Percentiles rank a stretch among this genome's conserved stretches.
Conservation (phyloP, 148 eudicot species). For the Heliamphora exappendiculata region DNA sequence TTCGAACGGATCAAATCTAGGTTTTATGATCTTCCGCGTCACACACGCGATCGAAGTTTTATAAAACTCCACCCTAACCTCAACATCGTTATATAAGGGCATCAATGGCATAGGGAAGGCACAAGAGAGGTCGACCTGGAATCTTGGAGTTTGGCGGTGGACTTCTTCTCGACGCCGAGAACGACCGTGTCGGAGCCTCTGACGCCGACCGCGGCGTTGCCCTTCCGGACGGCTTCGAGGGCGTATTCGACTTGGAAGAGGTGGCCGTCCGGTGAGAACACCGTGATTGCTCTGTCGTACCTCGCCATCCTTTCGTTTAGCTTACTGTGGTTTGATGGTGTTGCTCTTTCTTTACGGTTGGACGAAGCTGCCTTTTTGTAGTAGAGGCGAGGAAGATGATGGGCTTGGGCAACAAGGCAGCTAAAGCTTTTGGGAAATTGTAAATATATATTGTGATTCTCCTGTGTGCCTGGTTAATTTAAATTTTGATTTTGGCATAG, state of each 20-base stretch:
- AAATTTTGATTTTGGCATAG: no score
- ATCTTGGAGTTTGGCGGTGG: slow-evolving; percentile 88
- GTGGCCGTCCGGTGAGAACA: slow-evolving; percentile 96
- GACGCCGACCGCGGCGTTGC: slow-evolving; percentile 96
- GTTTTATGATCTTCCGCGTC: background rate
- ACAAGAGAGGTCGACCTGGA: slow-evolving; percentile 37
- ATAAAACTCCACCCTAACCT: background rate
- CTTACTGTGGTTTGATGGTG: no score
- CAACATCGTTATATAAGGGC: background rate
- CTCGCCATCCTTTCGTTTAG: no score
- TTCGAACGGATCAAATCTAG: background rate
- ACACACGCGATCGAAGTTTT: background rate
- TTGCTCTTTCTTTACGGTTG: no score
- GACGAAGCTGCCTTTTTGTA: no score
- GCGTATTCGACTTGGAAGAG: slow-evolving; percentile 96
- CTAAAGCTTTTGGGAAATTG: no score
- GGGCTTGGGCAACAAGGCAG: no score
- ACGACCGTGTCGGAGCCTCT: slow-evolving; percentile 79
- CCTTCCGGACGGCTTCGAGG: slow-evolving; percentile 94
- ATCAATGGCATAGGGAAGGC: background rate
- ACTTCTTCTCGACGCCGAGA: slow-evolving; percentile 93
- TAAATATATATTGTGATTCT: no score
- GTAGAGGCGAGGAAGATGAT: no score
- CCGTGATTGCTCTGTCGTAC: slow-evolving; percentile 94
- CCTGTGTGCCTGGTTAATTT: no score